A percentile compares a stretch with the other conserved stretches of the same genome.
Evolutionary conservation across 257 asterid species (phyloP).

Genomic region (Rhazya stricta): DNA sequence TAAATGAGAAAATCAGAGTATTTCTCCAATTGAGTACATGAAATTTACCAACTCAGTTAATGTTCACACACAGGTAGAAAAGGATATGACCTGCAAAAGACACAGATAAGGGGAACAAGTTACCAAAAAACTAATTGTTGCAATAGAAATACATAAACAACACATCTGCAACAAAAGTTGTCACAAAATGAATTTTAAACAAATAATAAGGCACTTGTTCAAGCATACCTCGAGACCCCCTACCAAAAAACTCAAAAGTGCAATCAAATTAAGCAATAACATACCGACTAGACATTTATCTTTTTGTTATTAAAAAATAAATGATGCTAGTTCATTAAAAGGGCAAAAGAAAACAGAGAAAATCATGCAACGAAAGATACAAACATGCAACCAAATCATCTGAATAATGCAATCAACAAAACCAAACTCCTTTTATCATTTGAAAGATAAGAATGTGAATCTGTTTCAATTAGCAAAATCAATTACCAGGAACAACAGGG

Average conservation of each 20-base stretch:
- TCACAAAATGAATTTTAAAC: not conserved
- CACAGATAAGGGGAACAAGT: slow-evolving; percentile 17
- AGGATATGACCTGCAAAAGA: slow-evolving; percentile 94
- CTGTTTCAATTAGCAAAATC: not conserved
- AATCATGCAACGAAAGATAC: not conserved
- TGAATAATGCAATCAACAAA: not conserved
- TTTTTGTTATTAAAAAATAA: too few species aligned
- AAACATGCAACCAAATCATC: not conserved
- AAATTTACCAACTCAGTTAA: slow-evolving; percentile 12
- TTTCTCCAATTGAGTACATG: not conserved
- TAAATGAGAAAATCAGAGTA: not conserved
- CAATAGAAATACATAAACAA: not conserved
- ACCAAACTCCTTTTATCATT: not conserved
- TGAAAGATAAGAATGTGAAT: not conserved
- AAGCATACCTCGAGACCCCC: not conserved
- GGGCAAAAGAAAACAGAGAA: too few species aligned
- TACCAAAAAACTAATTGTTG: not conserved
- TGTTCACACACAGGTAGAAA: slow-evolving; percentile 21
- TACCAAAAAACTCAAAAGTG: not conserved
- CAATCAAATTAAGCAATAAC: not conserved
- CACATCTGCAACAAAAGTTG: not conserved
- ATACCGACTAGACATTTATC: too few species aligned
- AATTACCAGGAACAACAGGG: slow-evolving; percentile 76
- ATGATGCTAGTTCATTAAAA: too few species aligned
- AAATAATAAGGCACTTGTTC: not conserved